Evolutionary conservation across 2,329 filamentous ascomycete species (phyloP).

Genomic region (Aspergillus quadrilineatus): DNA sequence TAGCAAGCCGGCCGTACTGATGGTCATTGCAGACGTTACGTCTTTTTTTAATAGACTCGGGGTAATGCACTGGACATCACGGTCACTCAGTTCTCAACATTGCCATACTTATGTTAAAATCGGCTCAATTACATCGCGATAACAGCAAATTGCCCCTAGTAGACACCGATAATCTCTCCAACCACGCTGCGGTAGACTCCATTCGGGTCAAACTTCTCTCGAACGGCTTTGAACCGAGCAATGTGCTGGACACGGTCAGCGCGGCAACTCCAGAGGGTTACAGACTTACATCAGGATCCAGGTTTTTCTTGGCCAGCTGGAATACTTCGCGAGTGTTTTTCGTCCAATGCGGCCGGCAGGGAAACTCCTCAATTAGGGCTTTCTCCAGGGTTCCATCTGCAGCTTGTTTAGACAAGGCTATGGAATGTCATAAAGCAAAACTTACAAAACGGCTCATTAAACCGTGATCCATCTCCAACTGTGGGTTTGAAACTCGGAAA

Average conservation of each 20-base stretch:
- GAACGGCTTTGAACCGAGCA: slow-evolving; percentile 14
- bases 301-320: slow-evolving; percentile 6
- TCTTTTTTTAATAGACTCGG: too few relatives aligned
- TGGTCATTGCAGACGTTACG: too few relatives aligned
- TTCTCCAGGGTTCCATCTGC: slow-evolving; percentile 7
- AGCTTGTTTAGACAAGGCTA: background rate
- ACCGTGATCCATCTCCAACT: slow-evolving; percentile 7
- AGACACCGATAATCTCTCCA: slow-evolving; percentile 15
- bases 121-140: too few relatives aligned
- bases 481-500: slow-evolving; percentile 14
- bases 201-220: slow-evolving; percentile 14
- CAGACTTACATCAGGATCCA: slow-evolving; percentile 12
- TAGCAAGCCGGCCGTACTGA: too few relatives aligned
- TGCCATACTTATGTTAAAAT: too few relatives aligned
- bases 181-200: slow-evolving; percentile 14
- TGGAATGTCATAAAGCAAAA: background rate
- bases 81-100: too few relatives aligned
- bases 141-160: background rate
- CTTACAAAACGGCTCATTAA: slow-evolving; percentile 17
- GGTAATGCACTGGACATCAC: too few relatives aligned
- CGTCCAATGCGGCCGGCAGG: slow-evolving; percentile 16
- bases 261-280: background rate
- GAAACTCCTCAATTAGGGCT: slow-evolving; percentile 11
- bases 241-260: slow-evolving; percentile 4
- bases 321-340: slow-evolving; percentile 17